Evolutionary conservation across 2,329 filamentous ascomycete genomes (phyloP).

Genomic region (Chaetomiaceae sp.): DNA sequence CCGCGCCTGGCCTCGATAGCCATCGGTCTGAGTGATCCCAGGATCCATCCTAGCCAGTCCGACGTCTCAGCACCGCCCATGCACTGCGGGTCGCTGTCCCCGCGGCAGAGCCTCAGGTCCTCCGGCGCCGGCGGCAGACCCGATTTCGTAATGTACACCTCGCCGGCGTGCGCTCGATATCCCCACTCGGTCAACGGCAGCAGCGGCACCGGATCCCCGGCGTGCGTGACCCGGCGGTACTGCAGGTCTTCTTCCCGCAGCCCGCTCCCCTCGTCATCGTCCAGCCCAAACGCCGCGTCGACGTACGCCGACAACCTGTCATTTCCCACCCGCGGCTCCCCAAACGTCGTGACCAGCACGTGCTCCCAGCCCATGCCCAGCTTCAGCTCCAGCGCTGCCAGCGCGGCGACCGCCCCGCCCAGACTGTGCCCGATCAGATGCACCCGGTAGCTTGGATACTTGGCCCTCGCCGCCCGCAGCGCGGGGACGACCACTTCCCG

Average conservation of each 20-base stretch:
- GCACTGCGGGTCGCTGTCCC: constrained; percentile 65
- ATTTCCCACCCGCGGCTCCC: constrained; percentile 69
- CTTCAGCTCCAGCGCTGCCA: constrained; percentile 77
- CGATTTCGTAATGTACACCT: constrained; percentile 74
- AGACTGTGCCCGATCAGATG: constrained; percentile 85
- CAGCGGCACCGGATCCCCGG: constrained; percentile 80
- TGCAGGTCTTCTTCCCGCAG: constrained; percentile 32
- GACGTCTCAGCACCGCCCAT: constrained; percentile 53
- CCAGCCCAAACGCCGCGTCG: constrained; percentile 46
- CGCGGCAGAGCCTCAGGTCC: constrained; percentile 67
- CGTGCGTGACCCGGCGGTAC: constrained; percentile 79
- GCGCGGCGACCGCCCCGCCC: constrained; percentile 82
- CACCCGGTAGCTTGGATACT: constrained; percentile 65
- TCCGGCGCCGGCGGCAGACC: constrained; percentile 59
- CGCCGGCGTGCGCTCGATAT: constrained; percentile 76
- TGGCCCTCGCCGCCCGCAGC: constrained; percentile 51
- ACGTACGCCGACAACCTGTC: constrained; percentile 48
- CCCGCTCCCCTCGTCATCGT: constrained; percentile 19
- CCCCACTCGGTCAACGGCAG: constrained; percentile 85
- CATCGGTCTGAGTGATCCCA: constrained; percentile 8
- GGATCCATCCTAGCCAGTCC: constrained; percentile 24
- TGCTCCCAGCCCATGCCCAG: constrained; percentile 67
- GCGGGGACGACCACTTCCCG: constrained; percentile 62
- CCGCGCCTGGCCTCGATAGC: constrained; percentile 40
- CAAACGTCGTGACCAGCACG: constrained; percentile 79